Percentiles rank a stretch among this genome's conserved stretches.
Evolutionary conservation across 2,329 filamentous ascomycete species (phyloP).

Genomic region (Didymella pomorum): DNA sequence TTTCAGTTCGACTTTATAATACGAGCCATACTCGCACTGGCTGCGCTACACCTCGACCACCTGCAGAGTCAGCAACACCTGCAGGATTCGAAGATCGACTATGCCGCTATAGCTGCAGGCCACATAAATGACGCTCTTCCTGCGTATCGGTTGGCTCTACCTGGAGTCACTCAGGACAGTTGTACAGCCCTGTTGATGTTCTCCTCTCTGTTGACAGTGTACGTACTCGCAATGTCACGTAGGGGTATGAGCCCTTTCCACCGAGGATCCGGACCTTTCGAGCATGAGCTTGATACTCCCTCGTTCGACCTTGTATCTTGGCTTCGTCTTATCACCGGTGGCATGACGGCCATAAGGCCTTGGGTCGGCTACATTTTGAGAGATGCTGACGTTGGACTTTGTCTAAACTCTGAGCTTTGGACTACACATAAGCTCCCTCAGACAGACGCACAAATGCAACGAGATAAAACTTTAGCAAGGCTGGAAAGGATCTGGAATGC

Average conservation of each 20-base stretch:
- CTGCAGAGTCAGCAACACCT: background rate
- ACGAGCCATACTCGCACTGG: background rate
- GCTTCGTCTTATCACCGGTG: background rate
- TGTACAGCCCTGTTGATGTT: constrained; percentile 6
- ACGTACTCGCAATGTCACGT: constrained; percentile 2
- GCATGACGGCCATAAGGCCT: background rate
- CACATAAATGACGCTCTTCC: background rate
- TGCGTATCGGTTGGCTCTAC: constrained; percentile 1
- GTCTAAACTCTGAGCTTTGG: background rate
- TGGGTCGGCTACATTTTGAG: background rate
- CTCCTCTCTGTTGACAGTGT: background rate
- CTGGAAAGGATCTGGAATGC: background rate
- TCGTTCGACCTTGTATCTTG: background rate
- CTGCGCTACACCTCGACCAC: constrained; percentile 1
- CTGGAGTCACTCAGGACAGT: background rate
- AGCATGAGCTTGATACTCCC: background rate
- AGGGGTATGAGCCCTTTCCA: constrained; percentile 3
- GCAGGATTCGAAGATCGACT: background rate
- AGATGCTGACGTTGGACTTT: background rate
- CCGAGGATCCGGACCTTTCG: background rate
- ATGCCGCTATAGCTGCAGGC: background rate
- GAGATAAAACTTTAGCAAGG: background rate
- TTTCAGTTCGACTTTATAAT: constrained; percentile 1
- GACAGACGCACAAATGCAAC: background rate
- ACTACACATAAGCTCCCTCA: background rate